Evolutionary conservation across 208 protist genomes (phyloP).

Genomic region (Tritrichomonas musculus): DNA sequence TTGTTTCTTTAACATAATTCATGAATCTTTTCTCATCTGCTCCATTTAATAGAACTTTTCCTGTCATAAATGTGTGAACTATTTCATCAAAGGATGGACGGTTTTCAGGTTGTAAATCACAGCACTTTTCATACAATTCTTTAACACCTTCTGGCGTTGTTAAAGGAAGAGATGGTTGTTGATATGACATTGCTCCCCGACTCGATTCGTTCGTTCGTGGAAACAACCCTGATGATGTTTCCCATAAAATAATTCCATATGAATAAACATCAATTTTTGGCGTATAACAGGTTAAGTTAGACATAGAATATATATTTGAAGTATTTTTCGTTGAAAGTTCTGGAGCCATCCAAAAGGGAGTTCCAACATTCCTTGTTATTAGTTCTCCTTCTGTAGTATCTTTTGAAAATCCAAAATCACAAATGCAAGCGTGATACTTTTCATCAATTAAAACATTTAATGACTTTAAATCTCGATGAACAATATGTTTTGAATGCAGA

Average conservation of each 20-base stretch:
- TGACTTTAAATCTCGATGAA: slow-evolving; percentile 31
- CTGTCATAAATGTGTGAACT: not conserved
- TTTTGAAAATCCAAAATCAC: not conserved
- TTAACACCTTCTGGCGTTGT: not conserved
- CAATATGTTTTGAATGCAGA: slow-evolving; percentile 22
- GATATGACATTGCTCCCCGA: too few relatives aligned
- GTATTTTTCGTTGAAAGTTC: not conserved
- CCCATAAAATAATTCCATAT: slow-evolving; percentile 31
- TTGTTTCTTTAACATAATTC: not conserved
- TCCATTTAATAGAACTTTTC: not conserved
- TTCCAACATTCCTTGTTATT: not conserved
- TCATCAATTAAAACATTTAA: slow-evolving; percentile 15
- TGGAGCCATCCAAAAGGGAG: slow-evolving; percentile 28
- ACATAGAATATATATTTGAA: not conserved
- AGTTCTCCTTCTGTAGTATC: not conserved
- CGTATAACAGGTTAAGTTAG: too few relatives aligned
- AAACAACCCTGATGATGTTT: not conserved
- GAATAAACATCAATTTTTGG: slow-evolving; percentile 20
- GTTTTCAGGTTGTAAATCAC: not conserved
- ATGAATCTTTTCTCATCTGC: not conserved
- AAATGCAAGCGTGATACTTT: not conserved
- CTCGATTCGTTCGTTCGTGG: too few relatives aligned
- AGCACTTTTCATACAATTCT: not conserved
- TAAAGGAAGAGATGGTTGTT: not conserved
- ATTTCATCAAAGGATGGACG: slow-evolving; percentile 28